Evolutionary conservation across 805 yeast species (phyloP).

Genomic region (Candida easanensis): DNA sequence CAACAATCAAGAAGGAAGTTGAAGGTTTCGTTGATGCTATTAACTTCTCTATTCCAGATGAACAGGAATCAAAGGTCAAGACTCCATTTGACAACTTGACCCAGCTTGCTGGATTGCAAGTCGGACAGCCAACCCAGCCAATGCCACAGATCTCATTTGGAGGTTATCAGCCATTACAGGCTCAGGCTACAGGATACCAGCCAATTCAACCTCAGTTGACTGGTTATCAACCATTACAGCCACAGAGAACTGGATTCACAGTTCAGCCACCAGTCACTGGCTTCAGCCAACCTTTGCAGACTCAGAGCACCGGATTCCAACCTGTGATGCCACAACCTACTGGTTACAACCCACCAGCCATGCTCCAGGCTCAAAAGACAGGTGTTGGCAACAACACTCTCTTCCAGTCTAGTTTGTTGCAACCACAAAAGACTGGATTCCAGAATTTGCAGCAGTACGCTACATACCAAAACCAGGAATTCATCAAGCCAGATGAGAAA

Average conservation of each 20-base stretch:
- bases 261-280: constrained; percentile 30
- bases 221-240: constrained; percentile 30
- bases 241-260: constrained; percentile 28
- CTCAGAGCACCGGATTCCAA: constrained; percentile 35
- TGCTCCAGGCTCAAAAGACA: constrained; percentile 65
- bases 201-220: constrained; percentile 28
- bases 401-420: constrained; percentile 33
- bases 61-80: constrained; percentile 25
- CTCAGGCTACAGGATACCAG: constrained; percentile 19
- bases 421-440: constrained; percentile 30
- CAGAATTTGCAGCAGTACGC: constrained; percentile 27
- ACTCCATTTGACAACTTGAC: constrained; percentile 42
- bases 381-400: constrained; percentile 45
- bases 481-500: constrained; percentile 85
- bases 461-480: constrained; percentile 45
- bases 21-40: constrained; percentile 87
- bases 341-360: constrained; percentile 29
- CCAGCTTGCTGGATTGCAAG: constrained; percentile 32
- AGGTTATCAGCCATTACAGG: constrained; percentile 1
- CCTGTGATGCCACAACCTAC: constrained; percentile 32
- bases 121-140: constrained; percentile 25
- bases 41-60: constrained; percentile 71
- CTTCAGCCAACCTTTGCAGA: constrained; percentile 44
- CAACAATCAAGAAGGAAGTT: constrained; percentile 76
- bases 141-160: constrained; percentile 21